phyloP scores from a whole-genome alignment of 441 rosid genomes.

The Manihot esculenta region DNA sequence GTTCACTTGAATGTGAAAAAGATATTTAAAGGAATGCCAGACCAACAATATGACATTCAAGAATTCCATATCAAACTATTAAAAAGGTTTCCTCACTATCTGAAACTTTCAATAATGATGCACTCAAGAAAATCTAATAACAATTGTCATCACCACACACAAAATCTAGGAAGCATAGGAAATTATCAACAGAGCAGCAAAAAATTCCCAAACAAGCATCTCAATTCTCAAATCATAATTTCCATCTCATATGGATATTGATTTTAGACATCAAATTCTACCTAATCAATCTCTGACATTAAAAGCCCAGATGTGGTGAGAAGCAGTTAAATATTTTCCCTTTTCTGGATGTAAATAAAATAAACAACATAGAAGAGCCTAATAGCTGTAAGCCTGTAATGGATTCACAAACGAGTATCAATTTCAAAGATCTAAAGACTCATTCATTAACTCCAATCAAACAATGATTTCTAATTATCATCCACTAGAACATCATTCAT shows the following conservation, averaged over 20 bases:
- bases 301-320: background rate
- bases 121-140: constrained; percentile 17
- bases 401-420: background rate
- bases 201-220: background rate
- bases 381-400: too few relatives aligned
- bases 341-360: background rate
- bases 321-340: background rate
- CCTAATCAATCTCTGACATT: constrained; percentile 1
- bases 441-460: background rate
- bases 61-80: background rate
- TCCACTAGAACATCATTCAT: background rate
- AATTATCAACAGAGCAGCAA: background rate
- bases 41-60: background rate
- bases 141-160: too few relatives aligned
- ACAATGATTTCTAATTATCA: background rate
- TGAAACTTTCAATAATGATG: background rate
- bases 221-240: constrained; percentile 11
- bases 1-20: background rate
- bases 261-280: background rate
- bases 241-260: background rate
- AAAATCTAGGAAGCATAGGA: background rate
- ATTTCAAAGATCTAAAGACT: constrained; percentile 17
- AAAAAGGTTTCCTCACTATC: background rate
- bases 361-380: background rate
- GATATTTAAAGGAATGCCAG: background rate